A percentile compares a stretch with the other conserved stretches of the same genome.
Conservation (phyloP, 2,329 filamentous ascomycete genomes). For the Phyllosticta capitalensis region DNA sequence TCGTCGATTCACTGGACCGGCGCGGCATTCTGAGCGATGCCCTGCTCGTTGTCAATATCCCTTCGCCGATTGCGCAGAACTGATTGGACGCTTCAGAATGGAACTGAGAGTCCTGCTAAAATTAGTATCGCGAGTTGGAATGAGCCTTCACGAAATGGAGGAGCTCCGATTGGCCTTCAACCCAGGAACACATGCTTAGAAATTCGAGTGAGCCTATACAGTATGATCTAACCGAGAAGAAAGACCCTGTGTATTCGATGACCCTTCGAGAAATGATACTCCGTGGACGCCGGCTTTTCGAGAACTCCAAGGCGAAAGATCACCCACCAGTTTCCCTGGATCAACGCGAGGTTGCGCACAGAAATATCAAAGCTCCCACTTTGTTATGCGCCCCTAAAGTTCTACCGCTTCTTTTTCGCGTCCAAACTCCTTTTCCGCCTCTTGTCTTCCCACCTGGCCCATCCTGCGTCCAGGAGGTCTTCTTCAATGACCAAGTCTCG, state of each 20-base stretch:
- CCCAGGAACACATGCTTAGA: background rate
- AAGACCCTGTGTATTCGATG: background rate
- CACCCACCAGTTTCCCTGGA: background rate
- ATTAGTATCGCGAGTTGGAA: background rate
- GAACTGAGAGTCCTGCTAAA: background rate
- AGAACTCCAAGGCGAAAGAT: background rate
- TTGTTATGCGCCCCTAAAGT: background rate
- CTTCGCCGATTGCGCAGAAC: background rate
- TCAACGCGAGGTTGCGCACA: background rate
- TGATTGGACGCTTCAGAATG: background rate
- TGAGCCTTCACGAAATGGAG: background rate
- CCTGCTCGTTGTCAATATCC: background rate
- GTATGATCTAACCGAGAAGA: background rate
- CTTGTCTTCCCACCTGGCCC: conserved; percentile 75
- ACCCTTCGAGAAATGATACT: background rate
- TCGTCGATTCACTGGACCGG: background rate
- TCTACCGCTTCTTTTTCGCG: background rate
- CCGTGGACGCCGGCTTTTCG: background rate
- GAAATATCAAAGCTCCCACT: background rate
- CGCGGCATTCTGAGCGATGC: background rate
- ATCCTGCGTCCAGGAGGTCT: conserved; percentile 82
- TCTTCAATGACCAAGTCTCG: conserved; percentile 81
- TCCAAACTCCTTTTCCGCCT: conserved; percentile 19
- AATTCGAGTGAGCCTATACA: background rate
- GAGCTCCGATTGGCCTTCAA: background rate